phyloP scores from a whole-genome alignment of 2,329 filamentous ascomycete genomes.

The Colletotrichum eremochloae region DNA sequence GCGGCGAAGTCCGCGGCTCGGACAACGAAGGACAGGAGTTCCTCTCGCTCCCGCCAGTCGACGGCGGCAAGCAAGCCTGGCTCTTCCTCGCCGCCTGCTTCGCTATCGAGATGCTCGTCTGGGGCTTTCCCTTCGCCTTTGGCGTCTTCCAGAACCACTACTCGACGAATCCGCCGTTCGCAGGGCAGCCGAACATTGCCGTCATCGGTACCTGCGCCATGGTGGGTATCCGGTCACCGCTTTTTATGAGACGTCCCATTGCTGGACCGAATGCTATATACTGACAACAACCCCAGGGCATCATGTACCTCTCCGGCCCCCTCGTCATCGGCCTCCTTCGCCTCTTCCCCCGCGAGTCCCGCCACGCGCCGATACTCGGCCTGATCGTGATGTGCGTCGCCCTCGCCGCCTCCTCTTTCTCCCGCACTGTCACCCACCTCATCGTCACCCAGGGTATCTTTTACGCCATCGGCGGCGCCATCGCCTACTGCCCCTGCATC shows the following conservation, averaged over 20 bases:
- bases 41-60: slow-evolving; percentile 51
- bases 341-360: slow-evolving; percentile 56
- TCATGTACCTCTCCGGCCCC: slow-evolving; percentile 69
- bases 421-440: slow-evolving; percentile 64
- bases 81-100: slow-evolving; percentile 53
- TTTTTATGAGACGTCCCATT: slow-evolving; percentile 13
- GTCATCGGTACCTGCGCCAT: slow-evolving; percentile 75
- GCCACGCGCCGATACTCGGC: slow-evolving; percentile 60
- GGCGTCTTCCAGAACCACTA: slow-evolving; percentile 81
- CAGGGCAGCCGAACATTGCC: slow-evolving; percentile 66
- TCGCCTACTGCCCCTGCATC: slow-evolving; percentile 69
- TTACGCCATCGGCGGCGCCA: slow-evolving; percentile 69
- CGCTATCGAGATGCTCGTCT: slow-evolving; percentile 66
- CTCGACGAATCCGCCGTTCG: slow-evolving; percentile 69
- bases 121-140: slow-evolving; percentile 76
- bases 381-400: slow-evolving; percentile 66
- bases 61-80: slow-evolving; percentile 55
- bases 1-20: slow-evolving; percentile 7
- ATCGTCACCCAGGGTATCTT: slow-evolving; percentile 72
- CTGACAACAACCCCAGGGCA: slow-evolving; percentile 52
- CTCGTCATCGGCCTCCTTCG: slow-evolving; percentile 62
- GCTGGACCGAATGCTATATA: background rate
- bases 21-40: slow-evolving; percentile 35
- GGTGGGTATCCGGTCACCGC: slow-evolving; percentile 51
- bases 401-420: slow-evolving; percentile 65